Evolutionary conservation across 805 yeast species (phyloP), one percentile per base, ranked within the genome.

Genomic region (Metschnikowia corniflorae): DNA sequence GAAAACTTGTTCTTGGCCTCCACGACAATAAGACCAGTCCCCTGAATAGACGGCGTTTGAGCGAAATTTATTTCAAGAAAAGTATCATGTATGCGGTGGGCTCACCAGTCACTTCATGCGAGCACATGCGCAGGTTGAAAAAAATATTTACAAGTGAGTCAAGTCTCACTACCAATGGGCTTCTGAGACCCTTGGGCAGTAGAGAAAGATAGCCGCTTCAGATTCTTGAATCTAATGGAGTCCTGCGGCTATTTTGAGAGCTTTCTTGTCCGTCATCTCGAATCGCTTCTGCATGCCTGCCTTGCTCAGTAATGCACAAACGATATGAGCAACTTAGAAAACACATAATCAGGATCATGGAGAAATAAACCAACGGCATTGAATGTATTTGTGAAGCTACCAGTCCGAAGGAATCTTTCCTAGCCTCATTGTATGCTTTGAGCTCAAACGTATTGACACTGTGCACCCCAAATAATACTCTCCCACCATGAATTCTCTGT

Each of bases 111-210:
- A 29, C 23, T 29, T 29, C 31, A 16, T 6, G 7, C 16, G 15
- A 29, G 31, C 7, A 28, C 12, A 15, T 28, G 21, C 31, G 31
- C 31, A 16, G 31, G 17, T 28, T 28, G 23, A 29, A 14, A 26
- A 16, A 15, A 26, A 29, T 12, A 16, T 29, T 17, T 2, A 29
- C 16, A 16, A 29, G 23, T 9, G 8, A 9, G 16, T 30, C 12
- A 22, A 22, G 21, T 20, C 7, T 9, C 17, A 13, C 3, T 30
- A 14, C 21, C 16, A 20, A 30, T 7, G 26, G 33, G 18, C 26
- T 21, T 30, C 26, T 22, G 3, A 6, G 16, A 9, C 33, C 33
- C 8, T 20, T 20, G 14, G 5, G 3, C 16, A 22, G 17, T 17
- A 10, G 21, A 12, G 14, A 13, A 7, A 9, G 16, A 21, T 29